Evolutionary conservation across 225 moss, liverwort and hornwort species (phyloP), one percentile per base, ranked within the genome.

Genomic region (Bryoerythrophyllum caledonicum): DNA sequence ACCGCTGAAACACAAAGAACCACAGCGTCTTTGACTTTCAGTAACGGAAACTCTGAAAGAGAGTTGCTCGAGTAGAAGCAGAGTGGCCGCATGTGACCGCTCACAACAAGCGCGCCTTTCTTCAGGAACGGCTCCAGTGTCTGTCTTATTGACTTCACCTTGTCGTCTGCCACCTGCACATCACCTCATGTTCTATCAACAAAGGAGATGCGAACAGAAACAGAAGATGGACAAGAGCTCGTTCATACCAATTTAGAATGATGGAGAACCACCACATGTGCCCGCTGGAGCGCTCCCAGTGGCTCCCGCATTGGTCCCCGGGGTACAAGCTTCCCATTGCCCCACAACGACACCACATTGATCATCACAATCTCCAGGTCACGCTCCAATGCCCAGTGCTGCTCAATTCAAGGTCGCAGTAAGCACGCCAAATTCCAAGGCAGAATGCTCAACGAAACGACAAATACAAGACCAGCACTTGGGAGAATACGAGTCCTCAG

Each of bases 291-390:
- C 35, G 86, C 89, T 67, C 82, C 35, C 59, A 91, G 71, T 21
- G 94, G 70, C 76, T 99, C 97, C 77, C 94, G 87, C 63, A 99
- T 85, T 20, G 93, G 97, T 48, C 97, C 97, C 41, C 87, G 88
- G 9, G 97, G 94, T 56, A 99, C 78, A 55, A 88, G 83, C 21
- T 79, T 82, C 68, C 81, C 82, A 72, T 91, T 99, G 38, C 97
- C 97, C 97, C 94, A 99, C 44, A 88, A 66, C 2, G 89, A 87
- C 63, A 99, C 75, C 16, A 83, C 82, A 75, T 94, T 99, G 82
- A 99, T 89, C 97, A 99, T 94, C 78, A 95, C 97, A 65, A 99
- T 88, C 82, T 99, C 97, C 79, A 99, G 66, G 72, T 95, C 88
- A 68, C 89, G 90, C 63, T 89, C 85, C 83, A 99, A 46, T 25